Percentiles rank a stretch among this genome's conserved stretches.
phyloP scores from a whole-genome alignment of 2,329 filamentous ascomycete genomes.

The Alternaria longipes region DNA sequence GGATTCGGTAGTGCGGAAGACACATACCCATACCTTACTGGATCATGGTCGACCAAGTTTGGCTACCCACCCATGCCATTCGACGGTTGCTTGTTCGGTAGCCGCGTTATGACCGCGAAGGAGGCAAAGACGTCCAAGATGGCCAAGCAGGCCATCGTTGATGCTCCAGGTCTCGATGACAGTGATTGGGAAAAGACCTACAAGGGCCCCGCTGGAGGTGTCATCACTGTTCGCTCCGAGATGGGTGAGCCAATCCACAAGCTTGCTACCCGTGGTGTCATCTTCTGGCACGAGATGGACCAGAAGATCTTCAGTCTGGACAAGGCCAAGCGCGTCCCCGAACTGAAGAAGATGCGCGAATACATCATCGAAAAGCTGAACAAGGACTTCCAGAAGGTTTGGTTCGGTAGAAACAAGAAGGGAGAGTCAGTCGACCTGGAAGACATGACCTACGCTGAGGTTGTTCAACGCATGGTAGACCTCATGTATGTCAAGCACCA shows the following conservation, averaged over 20 bases:
- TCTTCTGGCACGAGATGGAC: conserved; percentile 99
- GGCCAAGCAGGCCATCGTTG: conserved; percentile 57
- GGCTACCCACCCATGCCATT: conserved; percentile 59
- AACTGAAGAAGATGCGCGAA: conserved; percentile 55
- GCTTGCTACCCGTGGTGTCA: conserved; percentile 92
- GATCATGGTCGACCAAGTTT: conserved; percentile 55
- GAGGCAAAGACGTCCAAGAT: conserved; percentile 56
- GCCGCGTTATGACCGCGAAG: conserved; percentile 59
- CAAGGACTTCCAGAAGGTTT: conserved; percentile 60
- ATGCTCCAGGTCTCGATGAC: conserved; percentile 55
- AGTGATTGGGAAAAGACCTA: conserved; percentile 59
- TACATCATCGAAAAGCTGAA: conserved; percentile 60
- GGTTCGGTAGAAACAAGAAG: conserved; percentile 57
- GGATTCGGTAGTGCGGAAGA: conserved; percentile 60
- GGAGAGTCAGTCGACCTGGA: conserved; percentile 57
- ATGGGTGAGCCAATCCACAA: conserved; percentile 99
- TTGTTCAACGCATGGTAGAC: conserved; percentile 57
- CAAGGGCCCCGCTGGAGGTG: conserved; percentile 81
- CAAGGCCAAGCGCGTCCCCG: conserved; percentile 70
- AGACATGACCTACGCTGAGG: conserved; percentile 60
- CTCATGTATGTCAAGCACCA: conserved; percentile 59
- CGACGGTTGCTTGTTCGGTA: conserved; percentile 58
- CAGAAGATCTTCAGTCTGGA: conserved; percentile 96
- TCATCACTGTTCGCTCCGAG: conserved; percentile 96
- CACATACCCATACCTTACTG: conserved; percentile 59